Conservation (phyloP, 208 protist genomes). For the Leishmania arabica region DNA sequence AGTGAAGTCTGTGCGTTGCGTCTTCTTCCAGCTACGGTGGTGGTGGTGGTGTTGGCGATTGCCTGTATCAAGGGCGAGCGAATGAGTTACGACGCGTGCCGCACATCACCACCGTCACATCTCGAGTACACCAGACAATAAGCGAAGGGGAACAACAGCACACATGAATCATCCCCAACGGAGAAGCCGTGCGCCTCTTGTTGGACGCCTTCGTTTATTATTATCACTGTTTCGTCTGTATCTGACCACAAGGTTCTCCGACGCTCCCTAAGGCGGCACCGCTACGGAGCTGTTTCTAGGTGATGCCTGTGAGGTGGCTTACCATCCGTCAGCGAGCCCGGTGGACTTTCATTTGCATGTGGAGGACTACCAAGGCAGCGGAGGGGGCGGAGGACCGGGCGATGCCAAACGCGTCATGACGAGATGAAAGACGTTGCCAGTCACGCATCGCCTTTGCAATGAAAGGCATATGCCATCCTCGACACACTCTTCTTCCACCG, state of each 20-base stretch:
- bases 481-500: slow-evolving; percentile 4
- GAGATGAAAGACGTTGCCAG: too few relatives aligned
- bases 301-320: background rate
- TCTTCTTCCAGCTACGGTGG: background rate
- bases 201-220: background rate
- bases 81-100: background rate
- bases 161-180: background rate
- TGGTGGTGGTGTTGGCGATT: background rate
- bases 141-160: background rate
- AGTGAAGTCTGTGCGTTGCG: background rate
- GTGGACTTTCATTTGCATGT: background rate
- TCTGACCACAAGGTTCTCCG: background rate
- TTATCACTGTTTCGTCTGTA: background rate
- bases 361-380: too few relatives aligned
- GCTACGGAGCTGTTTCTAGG: background rate
- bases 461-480: background rate
- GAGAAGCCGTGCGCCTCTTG: background rate
- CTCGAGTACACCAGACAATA: background rate
- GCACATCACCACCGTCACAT: background rate
- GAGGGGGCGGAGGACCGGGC: too few relatives aligned
- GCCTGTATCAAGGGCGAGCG: background rate
- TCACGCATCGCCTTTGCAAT: slow-evolving; percentile 2
- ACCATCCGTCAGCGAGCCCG: background rate
- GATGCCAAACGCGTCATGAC: too few relatives aligned
- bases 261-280: background rate